phyloP scores from a whole-genome alignment of 164 flowering plant species.

The Aristolochia californica region DNA sequence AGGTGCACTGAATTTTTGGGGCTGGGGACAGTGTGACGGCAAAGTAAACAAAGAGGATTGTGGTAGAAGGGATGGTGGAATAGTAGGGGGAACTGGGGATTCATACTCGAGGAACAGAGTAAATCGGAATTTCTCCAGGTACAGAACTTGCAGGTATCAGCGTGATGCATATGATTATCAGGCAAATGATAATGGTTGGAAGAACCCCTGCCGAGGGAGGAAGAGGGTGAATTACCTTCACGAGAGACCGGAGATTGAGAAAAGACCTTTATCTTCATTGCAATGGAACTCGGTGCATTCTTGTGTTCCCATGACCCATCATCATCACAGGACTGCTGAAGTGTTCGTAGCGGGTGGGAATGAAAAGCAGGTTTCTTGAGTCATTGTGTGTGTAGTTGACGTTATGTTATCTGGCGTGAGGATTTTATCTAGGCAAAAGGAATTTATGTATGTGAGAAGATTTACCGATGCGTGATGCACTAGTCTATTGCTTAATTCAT shows the following conservation, averaged over 20 bases:
- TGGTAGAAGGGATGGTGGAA: conserved; percentile 7
- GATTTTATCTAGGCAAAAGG: too few relatives aligned
- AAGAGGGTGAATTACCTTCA: conserved; percentile 22
- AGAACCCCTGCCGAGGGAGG: conserved; percentile 19
- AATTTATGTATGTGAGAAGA: too few relatives aligned
- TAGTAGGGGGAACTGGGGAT: conserved; percentile 20
- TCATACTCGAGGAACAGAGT: conserved; percentile 28
- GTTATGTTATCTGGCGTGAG: too few relatives aligned
- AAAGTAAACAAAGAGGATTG: conserved; percentile 6
- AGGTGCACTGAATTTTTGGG: neutral
- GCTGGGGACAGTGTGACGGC: conserved; percentile 13
- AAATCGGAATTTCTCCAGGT: conserved; percentile 18
- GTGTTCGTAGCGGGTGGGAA: neutral
- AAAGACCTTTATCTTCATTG: neutral
- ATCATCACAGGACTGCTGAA: neutral
- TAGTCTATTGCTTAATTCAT: too few relatives aligned
- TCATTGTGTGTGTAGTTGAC: too few relatives aligned
- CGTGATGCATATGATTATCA: conserved; percentile 14
- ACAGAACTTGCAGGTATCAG: conserved; percentile 32
- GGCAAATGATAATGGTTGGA: conserved; percentile 14
- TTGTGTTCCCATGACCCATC: neutral
- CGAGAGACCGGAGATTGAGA: conserved; percentile 9
- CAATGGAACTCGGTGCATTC: neutral
- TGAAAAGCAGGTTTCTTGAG: conserved; percentile 1
- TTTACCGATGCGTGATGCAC: too few relatives aligned